Evolutionary conservation across 768 basidiomycete species (phyloP).

Genomic region (Lentinus brumalis): DNA sequence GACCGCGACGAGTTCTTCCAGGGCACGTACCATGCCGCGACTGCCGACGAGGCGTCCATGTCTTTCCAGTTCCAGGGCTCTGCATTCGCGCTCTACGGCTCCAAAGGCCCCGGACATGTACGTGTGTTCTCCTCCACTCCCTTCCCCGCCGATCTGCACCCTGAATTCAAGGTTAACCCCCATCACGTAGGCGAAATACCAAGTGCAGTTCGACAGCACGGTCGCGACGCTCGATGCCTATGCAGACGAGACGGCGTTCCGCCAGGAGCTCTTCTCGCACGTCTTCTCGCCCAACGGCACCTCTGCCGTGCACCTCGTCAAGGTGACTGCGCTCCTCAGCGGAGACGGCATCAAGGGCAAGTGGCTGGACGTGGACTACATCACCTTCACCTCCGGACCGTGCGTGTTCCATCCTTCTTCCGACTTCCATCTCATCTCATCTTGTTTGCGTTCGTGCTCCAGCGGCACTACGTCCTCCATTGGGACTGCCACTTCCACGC

Average conservation of each 20-base stretch:
- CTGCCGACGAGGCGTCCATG: conserved; percentile 25
- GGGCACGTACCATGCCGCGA: conserved; percentile 30
- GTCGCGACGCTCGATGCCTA: conserved; percentile 24
- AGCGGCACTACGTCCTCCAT: conserved; percentile 1
- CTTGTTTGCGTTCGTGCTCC: background rate
- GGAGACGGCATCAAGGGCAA: conserved; percentile 5
- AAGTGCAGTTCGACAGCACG: conserved; percentile 28
- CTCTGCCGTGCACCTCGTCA: conserved; percentile 22
- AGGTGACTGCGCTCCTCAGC: conserved; percentile 21
- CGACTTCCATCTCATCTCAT: background rate
- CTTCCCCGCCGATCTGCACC: background rate
- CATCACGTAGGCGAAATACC: conserved; percentile 21
- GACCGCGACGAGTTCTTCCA: conserved; percentile 25
- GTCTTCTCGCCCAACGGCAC: conserved; percentile 8
- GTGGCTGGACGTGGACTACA: conserved; percentile 35
- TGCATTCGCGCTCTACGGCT: conserved; percentile 29
- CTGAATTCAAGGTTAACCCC: background rate
- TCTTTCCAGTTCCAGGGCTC: conserved; percentile 25
- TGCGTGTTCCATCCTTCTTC: conserved; percentile 7
- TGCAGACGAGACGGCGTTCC: conserved; percentile 20
- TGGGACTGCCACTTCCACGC: conserved; percentile 9
- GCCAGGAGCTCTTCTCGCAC: conserved; percentile 27
- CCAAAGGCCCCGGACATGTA: conserved; percentile 33
- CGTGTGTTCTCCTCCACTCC: conserved; percentile 1
- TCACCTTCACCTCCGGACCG: conserved; percentile 22